phyloP scores from a whole-genome alignment of 192 early-diverging fungal species.

The Cetraspora pellucida region DNA sequence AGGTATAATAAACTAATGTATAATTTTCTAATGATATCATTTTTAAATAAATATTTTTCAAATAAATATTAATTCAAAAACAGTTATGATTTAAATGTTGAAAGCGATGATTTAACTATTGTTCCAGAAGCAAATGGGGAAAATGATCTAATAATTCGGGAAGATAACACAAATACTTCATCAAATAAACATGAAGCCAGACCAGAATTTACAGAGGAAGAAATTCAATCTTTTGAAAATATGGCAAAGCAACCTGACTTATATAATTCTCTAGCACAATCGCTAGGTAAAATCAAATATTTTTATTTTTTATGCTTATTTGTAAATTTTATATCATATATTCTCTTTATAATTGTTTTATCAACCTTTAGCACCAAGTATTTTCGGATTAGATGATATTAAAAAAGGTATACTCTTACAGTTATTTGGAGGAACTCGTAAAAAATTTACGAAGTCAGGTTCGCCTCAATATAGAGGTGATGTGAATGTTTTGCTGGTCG shows the following conservation, averaged over 20 bases:
- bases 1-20: background rate
- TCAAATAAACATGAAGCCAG: slow-evolving; percentile 49
- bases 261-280: slow-evolving; percentile 81
- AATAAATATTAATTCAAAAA: too few relatives aligned
- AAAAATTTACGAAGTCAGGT: slow-evolving; percentile 71
- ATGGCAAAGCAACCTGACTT: slow-evolving; percentile 69
- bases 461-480: slow-evolving; percentile 80
- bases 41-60: too few relatives aligned
- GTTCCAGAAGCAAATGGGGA: background rate
- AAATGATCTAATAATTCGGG: too few relatives aligned
- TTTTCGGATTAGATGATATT: slow-evolving; percentile 96
- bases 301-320: too few relatives aligned
- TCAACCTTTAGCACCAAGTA: slow-evolving; percentile 71
- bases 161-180: background rate
- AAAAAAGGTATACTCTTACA: slow-evolving; percentile 96
- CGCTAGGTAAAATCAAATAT: slow-evolving; percentile 56
- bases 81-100: too few relatives aligned
- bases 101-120: background rate
- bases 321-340: too few relatives aligned
- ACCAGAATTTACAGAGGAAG: slow-evolving; percentile 41
- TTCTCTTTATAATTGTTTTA: too few relatives aligned
- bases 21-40: too few relatives aligned
- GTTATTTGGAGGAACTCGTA: slow-evolving; percentile 94
- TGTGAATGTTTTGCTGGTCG: slow-evolving; percentile 92
- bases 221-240: slow-evolving; percentile 42